Evolutionary conservation across 139 green algal species (phyloP).

Genomic region (Tetradesmus lagerheimii): DNA sequence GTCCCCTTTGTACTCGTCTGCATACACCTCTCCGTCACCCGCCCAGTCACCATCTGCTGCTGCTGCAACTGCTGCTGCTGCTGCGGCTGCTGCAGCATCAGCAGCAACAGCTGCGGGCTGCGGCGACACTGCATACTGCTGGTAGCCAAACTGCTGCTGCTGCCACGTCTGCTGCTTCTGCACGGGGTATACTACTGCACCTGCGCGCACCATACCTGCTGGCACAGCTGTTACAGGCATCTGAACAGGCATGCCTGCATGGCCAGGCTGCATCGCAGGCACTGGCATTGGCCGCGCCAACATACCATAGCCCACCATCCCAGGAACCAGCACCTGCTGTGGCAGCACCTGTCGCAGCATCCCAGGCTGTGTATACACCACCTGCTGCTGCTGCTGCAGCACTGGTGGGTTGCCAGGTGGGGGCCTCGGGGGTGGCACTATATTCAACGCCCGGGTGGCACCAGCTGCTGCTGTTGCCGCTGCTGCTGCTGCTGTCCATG

Average conservation of each 20-base stretch:
- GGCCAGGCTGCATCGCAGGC: not conserved
- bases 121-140: not conserved
- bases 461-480: not conserved
- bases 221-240: not conserved
- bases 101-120: not conserved
- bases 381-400: not conserved
- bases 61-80: not conserved
- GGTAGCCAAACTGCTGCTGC: conserved; percentile 2
- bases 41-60: not conserved
- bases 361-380: not conserved
- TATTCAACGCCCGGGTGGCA: not conserved
- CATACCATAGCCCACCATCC: not conserved
- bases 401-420: not conserved
- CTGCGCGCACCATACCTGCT: too few relatives aligned
- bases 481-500: not conserved
- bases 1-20: not conserved
- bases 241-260: not conserved
- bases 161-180: conserved; percentile 31
- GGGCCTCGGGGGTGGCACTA: not conserved
- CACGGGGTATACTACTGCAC: not conserved
- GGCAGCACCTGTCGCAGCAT: not conserved
- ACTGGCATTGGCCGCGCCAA: not conserved
- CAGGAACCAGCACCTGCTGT: not conserved
- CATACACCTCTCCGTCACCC: not conserved
- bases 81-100: not conserved